These are phyloP conservation scores for Nymphaea thermarum DNA, from an alignment of 164 flowering plant species.

Conservation along the genomic window DNA sequence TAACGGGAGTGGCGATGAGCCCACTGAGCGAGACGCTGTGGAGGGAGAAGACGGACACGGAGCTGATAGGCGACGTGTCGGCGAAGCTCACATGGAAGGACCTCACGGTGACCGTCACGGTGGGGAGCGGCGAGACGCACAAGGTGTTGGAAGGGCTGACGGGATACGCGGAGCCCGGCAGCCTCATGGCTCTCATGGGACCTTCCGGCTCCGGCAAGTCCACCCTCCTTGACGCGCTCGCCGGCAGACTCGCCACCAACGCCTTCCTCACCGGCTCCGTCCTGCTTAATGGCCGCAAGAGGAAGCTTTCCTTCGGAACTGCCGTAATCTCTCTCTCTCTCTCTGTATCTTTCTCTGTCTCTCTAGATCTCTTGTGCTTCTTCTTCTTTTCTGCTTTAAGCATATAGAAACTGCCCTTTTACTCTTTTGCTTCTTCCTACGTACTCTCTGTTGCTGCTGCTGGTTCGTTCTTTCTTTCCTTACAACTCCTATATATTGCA, in stretches of 20 bases:
- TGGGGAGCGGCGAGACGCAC: conserved; percentile 50
- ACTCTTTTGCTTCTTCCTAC: background rate
- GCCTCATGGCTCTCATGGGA: conserved; percentile 81
- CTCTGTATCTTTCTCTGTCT: background rate
- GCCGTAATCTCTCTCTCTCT: conserved; percentile 42
- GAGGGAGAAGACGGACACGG: conserved; percentile 46
- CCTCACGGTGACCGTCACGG: conserved; percentile 64
- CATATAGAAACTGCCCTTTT: too few relatives aligned
- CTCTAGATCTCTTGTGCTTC: background rate
- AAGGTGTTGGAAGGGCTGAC: conserved; percentile 65
- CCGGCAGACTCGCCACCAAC: conserved; percentile 78
- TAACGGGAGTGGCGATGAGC: conserved; percentile 41
- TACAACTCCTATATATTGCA: too few relatives aligned
- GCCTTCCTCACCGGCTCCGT: conserved; percentile 76
- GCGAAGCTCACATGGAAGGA: conserved; percentile 88
- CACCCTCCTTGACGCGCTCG: conserved; percentile 78
- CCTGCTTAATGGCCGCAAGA: conserved; percentile 73
- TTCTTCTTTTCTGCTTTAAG: background rate
- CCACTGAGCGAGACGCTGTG: conserved; percentile 80
- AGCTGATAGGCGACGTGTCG: conserved; percentile 63
- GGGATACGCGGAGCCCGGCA: conserved; percentile 82
- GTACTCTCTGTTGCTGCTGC: background rate
- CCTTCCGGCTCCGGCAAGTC: conserved; percentile 96
- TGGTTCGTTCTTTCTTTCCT: background rate
- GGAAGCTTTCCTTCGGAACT: conserved; percentile 79